Evolutionary conservation across 1,139 yeast species (phyloP).

Genomic region (Yamadazyma jaroonii): DNA sequence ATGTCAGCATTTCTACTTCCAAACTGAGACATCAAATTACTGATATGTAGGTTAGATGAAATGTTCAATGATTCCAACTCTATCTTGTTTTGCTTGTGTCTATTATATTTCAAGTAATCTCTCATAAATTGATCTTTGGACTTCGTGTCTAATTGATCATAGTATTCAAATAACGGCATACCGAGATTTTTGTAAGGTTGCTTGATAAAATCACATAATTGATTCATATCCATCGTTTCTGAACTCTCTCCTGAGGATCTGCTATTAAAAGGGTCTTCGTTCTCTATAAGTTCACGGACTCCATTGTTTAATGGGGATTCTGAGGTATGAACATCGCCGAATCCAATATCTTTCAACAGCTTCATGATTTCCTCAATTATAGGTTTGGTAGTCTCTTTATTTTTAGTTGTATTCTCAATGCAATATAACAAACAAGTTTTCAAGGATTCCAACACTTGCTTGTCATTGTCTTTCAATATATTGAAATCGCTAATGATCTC

Average conservation of each 20-base stretch:
- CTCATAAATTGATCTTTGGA: conserved; percentile 19
- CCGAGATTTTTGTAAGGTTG: conserved; percentile 5
- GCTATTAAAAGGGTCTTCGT: neutral
- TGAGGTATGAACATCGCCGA: neutral
- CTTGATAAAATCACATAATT: conserved; percentile 9
- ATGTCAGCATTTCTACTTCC: neutral
- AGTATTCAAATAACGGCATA: conserved; percentile 12
- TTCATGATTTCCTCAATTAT: conserved; percentile 1
- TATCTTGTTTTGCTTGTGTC: conserved; percentile 15
- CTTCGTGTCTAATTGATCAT: conserved; percentile 6
- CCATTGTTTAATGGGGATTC: no score
- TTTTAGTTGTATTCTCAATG: conserved; percentile 6
- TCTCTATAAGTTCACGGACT: conserved; percentile 4
- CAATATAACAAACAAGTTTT: conserved; percentile 10
- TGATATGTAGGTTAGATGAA: conserved; percentile 1
- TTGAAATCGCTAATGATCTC: conserved; percentile 8
- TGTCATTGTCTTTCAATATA: conserved; percentile 2
- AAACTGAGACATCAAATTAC: conserved; percentile 3
- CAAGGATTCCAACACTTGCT: conserved; percentile 2
- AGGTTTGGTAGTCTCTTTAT: neutral
- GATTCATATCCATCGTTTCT: conserved; percentile 8
- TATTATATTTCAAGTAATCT: conserved; percentile 23
- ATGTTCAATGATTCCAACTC: conserved; percentile 7
- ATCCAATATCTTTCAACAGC: neutral
- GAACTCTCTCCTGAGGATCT: neutral